Conservation (phyloP, 108 stramenopile species). For the Pseudonitzschia delicatissima region DNA sequence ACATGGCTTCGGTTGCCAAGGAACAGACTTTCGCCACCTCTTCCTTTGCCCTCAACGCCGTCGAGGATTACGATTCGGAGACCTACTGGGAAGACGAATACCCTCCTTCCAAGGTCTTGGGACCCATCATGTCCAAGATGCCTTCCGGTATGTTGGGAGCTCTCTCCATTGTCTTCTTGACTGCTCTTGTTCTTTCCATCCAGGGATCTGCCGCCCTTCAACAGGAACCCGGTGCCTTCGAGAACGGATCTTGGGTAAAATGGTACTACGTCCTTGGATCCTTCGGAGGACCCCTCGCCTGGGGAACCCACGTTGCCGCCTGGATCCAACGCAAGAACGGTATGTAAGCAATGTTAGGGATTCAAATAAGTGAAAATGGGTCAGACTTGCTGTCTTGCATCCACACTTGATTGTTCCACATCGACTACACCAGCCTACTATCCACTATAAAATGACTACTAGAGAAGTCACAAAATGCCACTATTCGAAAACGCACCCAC, state of each 20-base stretch:
- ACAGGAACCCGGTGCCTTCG: constrained; percentile 84
- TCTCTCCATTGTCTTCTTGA: constrained; percentile 65
- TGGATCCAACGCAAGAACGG: constrained; percentile 95
- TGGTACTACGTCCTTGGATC: constrained; percentile 86
- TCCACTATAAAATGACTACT: no score
- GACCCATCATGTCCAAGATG: constrained; percentile 94
- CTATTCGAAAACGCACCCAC: no score
- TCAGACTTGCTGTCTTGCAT: no score
- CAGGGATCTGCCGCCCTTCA: constrained; percentile 60
- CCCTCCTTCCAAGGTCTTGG: constrained; percentile 92
- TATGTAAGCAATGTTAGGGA: no score
- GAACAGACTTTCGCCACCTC: constrained; percentile 21
- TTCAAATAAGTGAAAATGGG: no score
- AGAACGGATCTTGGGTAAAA: constrained; percentile 86
- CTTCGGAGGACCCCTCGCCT: constrained; percentile 86
- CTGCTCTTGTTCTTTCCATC: constrained; percentile 62
- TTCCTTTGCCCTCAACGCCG: constrained; percentile 53
- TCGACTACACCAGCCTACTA: no score
- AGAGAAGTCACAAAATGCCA: no score
- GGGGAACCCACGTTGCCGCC: constrained; percentile 89
- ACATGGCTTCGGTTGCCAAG: constrained; percentile 23
- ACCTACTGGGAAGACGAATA: constrained; percentile 90
- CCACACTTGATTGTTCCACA: no score
- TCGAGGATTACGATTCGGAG: constrained; percentile 43
- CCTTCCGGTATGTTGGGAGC: constrained; percentile 82